Percentiles rank a stretch among this genome's conserved stretches.
These are phyloP conservation scores for Diaporthe caulivora DNA, from an alignment of 2,329 filamentous ascomycete species.

Conservation along the genomic window DNA sequence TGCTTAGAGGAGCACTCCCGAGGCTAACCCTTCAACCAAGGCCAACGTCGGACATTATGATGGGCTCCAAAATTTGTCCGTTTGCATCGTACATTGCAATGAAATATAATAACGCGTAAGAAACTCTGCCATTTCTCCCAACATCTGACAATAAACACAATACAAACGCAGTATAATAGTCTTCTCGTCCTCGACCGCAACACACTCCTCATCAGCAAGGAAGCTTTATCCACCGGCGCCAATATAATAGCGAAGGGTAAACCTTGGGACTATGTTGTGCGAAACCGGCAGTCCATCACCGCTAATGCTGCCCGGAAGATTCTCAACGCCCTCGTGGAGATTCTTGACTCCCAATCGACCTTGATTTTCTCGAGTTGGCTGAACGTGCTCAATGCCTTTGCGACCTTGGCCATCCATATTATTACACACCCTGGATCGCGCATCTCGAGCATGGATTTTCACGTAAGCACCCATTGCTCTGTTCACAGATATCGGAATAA, in stretches of 20 bases:
- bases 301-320: constrained; percentile 3
- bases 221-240: background rate
- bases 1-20: no score
- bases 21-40: background rate
- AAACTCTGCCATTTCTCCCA: no score
- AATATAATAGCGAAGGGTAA: background rate
- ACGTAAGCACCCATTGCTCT: background rate
- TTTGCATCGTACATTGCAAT: background rate
- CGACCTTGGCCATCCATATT: background rate
- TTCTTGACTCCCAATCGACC: background rate
- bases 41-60: background rate
- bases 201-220: constrained; percentile 3
- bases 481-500: background rate
- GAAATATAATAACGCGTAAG: constrained; percentile 1
- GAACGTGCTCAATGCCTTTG: background rate
- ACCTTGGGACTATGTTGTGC: background rate
- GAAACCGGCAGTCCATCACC: background rate
- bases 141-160: background rate
- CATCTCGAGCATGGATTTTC: background rate
- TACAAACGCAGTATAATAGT: background rate
- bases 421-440: background rate
- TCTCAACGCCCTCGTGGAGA: background rate
- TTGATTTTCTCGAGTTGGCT: background rate
- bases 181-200: background rate
- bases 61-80: background rate